Percentiles rank a stretch among this genome's conserved stretches.
phyloP scores from a whole-genome alignment of 179 eudicot genomes.

The Heliamphora pulchella region DNA sequence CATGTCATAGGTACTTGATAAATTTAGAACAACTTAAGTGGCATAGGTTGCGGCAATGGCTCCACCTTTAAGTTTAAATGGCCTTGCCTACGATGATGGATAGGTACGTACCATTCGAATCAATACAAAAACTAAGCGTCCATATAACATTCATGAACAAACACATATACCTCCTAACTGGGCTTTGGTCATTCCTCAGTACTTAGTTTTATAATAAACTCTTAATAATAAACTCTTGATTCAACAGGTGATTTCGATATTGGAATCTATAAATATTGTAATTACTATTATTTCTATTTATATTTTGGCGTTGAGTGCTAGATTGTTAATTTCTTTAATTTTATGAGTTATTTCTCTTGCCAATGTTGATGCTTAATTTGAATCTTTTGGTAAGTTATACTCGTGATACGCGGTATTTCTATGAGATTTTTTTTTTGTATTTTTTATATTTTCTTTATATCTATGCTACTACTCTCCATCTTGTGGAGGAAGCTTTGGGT shows the following conservation, averaged over 20 bases:
- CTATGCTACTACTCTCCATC: not conserved
- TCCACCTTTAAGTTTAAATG: no score
- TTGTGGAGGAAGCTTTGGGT: not conserved
- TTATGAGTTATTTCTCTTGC: not conserved
- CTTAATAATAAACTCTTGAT: not conserved
- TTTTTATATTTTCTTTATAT: not conserved
- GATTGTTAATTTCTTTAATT: not conserved
- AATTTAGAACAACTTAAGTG: no score
- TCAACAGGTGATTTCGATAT: not conserved
- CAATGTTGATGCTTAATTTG: not conserved
- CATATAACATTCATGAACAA: not conserved
- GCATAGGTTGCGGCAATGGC: no score
- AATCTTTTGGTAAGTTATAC: not conserved
- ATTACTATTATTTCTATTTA: not conserved
- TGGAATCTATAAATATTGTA: not conserved
- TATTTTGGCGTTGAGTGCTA: not conserved
- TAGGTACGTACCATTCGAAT: no score
- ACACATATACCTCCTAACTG: not conserved
- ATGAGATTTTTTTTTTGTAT: conserved; percentile 7
- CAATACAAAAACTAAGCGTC: no score
- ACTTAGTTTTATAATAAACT: not conserved
- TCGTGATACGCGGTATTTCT: not conserved
- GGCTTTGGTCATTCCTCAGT: not conserved
- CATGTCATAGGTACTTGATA: no score
- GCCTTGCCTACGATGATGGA: no score